Base-by-base conservation (phyloP, 2,329 filamentous ascomycete species). In the Beauveria rudraprayagi region DNA sequence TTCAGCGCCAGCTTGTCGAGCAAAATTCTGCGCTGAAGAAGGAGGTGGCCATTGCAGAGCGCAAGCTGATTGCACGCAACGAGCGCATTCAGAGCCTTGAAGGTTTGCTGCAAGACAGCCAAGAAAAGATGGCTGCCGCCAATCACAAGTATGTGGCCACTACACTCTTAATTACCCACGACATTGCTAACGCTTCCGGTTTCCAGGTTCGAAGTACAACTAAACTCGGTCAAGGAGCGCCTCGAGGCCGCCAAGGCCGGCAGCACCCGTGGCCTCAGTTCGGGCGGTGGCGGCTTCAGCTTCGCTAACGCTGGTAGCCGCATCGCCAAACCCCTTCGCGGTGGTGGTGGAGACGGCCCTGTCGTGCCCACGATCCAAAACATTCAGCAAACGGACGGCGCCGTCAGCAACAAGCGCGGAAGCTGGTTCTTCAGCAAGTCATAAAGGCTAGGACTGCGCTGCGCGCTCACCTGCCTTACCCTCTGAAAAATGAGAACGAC, bases 1-100 rank as follows among this genome's bases (percentile, higher is more conserved):
- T 99, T 59, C 94, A 99, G 77, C 87, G 94, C 60, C 94, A 99
- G 77, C 86, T 99, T 14, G 94, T 99, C 37, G 94, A 99, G 79
- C 94, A 99, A 76, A 99, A 99, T 77, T 91, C 91, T 67, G 89
- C 88, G 65, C 81, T 99, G 70, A 99, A 99, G 86, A 97, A 99
- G 81, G 94, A 99, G 77, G 94, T 99, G 60, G 94, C 94, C 60
- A 99, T 99, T 72, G 94, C 94, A 0, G 94, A 99, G 80, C 86
- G 94, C 68, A 99, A 99, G 77, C 82, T 99, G 64, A 95, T 96
- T 73, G 94, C 94, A 26, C 83, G 94, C 68, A 97, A 97, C 72
- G 94, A 99, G 81, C 89, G 94, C 62, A 99, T 99, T 72, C 88
- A 95, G 75, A 95, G 90, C 73, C 80, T 99, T 51, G 94, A 99